Percentiles rank a stretch among this genome's conserved stretches.
phyloP scores from a whole-genome alignment of 2,329 filamentous ascomycete species.

The Aspergillus proliferans region DNA sequence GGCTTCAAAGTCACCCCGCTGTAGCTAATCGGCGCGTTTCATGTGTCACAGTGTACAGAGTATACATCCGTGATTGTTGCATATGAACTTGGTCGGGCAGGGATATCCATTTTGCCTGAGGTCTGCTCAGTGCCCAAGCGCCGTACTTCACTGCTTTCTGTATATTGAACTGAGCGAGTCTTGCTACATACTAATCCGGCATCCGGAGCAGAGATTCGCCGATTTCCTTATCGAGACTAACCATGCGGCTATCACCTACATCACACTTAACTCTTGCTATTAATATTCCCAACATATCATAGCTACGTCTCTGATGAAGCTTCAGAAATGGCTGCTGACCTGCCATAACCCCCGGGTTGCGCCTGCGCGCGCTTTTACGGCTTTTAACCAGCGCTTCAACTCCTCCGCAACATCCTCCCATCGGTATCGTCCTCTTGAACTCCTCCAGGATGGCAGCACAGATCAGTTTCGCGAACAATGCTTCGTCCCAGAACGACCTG shows the following conservation, averaged over 20 bases:
- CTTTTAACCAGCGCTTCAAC: background rate
- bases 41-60: background rate
- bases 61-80: too few relatives aligned
- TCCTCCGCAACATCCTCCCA: conserved; percentile 6
- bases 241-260: background rate
- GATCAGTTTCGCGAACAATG: conserved; percentile 48
- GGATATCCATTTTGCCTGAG: too few relatives aligned
- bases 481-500: conserved; percentile 49
- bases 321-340: conserved; percentile 15
- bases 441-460: conserved; percentile 30
- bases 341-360: conserved; percentile 10
- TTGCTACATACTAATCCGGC: too few relatives aligned
- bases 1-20: background rate
- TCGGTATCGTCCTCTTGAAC: conserved; percentile 20
- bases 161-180: too few relatives aligned
- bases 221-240: background rate
- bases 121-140: too few relatives aligned
- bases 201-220: too few relatives aligned
- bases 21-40: background rate
- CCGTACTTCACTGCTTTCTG: too few relatives aligned
- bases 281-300: too few relatives aligned
- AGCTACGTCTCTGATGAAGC: conserved; percentile 17
- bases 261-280: too few relatives aligned
- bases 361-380: background rate
- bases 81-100: too few relatives aligned